A percentile compares a stretch with the other conserved stretches of the same genome.
phyloP scores from a whole-genome alignment of 192 early-diverging fungal genomes.

The Coemansia sp. region DNA sequence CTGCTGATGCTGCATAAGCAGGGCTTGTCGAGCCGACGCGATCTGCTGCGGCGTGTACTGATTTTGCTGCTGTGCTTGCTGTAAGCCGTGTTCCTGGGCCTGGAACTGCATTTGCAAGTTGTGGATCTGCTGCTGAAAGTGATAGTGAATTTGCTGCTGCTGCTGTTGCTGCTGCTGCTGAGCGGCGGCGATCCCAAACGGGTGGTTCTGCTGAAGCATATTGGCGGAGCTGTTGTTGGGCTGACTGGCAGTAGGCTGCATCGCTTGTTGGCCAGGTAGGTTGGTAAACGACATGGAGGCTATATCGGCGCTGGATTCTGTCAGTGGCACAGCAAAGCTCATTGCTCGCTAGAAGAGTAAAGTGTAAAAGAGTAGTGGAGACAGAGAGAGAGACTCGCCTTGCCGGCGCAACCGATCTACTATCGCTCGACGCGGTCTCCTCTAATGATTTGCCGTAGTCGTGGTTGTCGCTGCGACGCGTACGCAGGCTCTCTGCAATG shows the following conservation, averaged over 20 bases:
- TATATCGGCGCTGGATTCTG: slow-evolving; percentile 44
- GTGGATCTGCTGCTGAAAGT: slow-evolving; percentile 28
- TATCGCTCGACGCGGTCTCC: background rate
- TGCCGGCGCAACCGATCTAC: slow-evolving; percentile 6
- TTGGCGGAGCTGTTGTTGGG: slow-evolving; percentile 10
- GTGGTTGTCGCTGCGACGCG: background rate
- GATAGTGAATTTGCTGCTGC: slow-evolving; percentile 25
- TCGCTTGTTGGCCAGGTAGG: slow-evolving; percentile 34
- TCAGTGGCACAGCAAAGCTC: slow-evolving; percentile 42
- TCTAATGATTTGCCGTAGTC: background rate
- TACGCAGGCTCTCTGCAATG: background rate
- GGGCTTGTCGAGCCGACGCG: slow-evolving; percentile 35
- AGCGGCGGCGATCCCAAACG: slow-evolving; percentile 16
- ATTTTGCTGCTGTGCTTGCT: slow-evolving; percentile 15
- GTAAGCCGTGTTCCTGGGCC: slow-evolving; percentile 20
- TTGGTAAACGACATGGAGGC: slow-evolving; percentile 51
- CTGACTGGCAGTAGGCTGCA: slow-evolving; percentile 29
- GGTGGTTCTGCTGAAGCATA: slow-evolving; percentile 34
- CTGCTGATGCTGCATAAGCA: slow-evolving; percentile 26
- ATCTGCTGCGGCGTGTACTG: slow-evolving; percentile 33
- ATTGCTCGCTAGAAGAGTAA: slow-evolving; percentile 26
- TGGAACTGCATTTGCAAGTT: slow-evolving; percentile 18
- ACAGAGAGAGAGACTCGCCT: background rate
- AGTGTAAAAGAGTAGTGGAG: slow-evolving; percentile 4
- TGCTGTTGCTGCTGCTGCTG: slow-evolving; percentile 25